phyloP scores from a whole-genome alignment of 2,329 filamentous ascomycete genomes.

The Nannizziopsis barbatae region DNA sequence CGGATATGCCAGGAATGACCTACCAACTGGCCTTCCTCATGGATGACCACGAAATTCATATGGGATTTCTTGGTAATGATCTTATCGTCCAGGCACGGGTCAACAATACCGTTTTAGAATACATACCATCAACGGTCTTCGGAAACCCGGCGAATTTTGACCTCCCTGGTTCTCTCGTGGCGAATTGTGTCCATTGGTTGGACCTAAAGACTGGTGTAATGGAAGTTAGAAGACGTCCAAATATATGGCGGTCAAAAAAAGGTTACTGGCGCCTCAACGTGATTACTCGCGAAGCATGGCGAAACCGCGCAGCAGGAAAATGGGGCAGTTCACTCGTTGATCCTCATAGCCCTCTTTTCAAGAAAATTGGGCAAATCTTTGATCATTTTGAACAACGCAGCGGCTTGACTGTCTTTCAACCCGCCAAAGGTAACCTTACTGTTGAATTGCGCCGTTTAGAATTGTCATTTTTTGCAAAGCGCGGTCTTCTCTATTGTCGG shows the following conservation, averaged over 20 bases:
- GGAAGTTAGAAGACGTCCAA: constrained; percentile 24
- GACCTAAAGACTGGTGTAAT: constrained; percentile 20
- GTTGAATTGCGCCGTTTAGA: constrained; percentile 40
- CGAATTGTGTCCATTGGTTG: constrained; percentile 41
- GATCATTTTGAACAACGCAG: constrained; percentile 38
- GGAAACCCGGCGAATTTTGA: constrained; percentile 13
- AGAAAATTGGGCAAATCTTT: constrained; percentile 34
- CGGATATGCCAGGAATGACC: constrained; percentile 26
- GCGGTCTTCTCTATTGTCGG: constrained; percentile 33
- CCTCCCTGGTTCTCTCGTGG: constrained; percentile 29
- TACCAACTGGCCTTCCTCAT: constrained; percentile 18
- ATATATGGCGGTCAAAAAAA: constrained; percentile 21
- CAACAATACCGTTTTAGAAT: constrained; percentile 18
- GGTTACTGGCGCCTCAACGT: constrained; percentile 25
- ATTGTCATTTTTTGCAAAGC: constrained; percentile 37
- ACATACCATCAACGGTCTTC: constrained; percentile 25
- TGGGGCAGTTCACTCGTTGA: constrained; percentile 25
- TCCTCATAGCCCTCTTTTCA: constrained; percentile 34
- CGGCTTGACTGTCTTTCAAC: constrained; percentile 41
- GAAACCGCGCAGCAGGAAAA: constrained; percentile 10
- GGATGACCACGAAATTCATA: constrained; percentile 21
- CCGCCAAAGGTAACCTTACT: constrained; percentile 23
- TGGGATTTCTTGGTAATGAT: constrained; percentile 17
- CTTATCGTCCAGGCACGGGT: constrained; percentile 26
- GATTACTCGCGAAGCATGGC: constrained; percentile 17